phyloP scores from a whole-genome alignment of 1,284 basidiomycete genomes.

The Cystobasidium slooffiae region DNA sequence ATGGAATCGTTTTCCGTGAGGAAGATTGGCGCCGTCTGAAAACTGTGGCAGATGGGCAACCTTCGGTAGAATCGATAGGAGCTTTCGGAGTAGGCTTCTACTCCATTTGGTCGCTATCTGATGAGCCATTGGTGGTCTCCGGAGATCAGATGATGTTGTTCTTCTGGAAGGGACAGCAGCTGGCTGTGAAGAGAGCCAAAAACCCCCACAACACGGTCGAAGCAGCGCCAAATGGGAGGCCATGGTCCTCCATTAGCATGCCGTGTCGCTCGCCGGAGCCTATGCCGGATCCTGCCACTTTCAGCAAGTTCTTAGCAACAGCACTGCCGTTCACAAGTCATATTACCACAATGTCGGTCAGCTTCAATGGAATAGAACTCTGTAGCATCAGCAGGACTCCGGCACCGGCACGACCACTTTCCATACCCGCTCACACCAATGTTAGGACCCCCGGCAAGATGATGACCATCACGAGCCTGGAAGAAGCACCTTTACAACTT shows the following conservation, averaged over 20 bases:
- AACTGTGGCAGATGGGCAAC: conserved; percentile 72
- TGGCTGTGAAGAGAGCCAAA: conserved; percentile 49
- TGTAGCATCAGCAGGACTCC: conserved; percentile 73
- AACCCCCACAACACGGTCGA: conserved; percentile 31
- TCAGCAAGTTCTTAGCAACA: conserved; percentile 82
- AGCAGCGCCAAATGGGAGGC: conserved; percentile 51
- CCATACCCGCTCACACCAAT: conserved; percentile 64
- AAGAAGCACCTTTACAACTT: conserved; percentile 76
- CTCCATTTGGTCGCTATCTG: conserved; percentile 58
- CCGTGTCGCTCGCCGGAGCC: conserved; percentile 78
- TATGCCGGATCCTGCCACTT: conserved; percentile 68
- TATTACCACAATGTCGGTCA: conserved; percentile 75
- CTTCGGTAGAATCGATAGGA: conserved; percentile 81
- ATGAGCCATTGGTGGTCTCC: conserved; percentile 89
- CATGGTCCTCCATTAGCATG: conserved; percentile 94
- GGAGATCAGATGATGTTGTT: conserved; percentile 71
- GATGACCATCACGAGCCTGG: conserved; percentile 72
- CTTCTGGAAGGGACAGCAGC: conserved; percentile 86
- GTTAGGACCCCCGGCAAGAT: conserved; percentile 60
- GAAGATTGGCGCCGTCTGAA: conserved; percentile 60
- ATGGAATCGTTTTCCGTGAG: conserved; percentile 76
- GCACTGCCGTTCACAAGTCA: conserved; percentile 93
- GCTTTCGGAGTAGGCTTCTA: conserved; percentile 68
- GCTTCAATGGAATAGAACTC: conserved; percentile 77
- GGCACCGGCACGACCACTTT: conserved; percentile 65